Base-by-base conservation (phyloP, 495 filamentous ascomycete species). In the Hypoxylon rickii region DNA sequence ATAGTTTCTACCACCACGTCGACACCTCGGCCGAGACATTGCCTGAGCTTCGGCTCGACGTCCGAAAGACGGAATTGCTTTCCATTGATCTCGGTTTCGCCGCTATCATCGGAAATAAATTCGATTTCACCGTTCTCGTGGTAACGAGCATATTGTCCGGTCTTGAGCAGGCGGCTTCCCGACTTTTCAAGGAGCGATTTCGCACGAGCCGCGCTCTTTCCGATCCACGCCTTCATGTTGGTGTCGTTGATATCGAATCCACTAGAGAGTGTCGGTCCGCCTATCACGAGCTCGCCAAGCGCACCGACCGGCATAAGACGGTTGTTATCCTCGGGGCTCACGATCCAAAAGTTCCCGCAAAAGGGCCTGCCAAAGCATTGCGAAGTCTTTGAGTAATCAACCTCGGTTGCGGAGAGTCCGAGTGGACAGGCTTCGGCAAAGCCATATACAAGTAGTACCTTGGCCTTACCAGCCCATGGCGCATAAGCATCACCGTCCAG, bases 271-370 rank as follows among this genome's bases (percentile, higher is more conserved):
- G 76, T 78, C 15, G 75, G 73, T 0, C 73, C 75, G 32, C 76
- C 73, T 16, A 79, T 70, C 1, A 79, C 72, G 1, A 79, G 69
- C 51, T 79, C 77, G 2, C 77, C 77, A 12, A 77, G 58, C 0
- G 77, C 74, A 0, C 77, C 77, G 12, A 79, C 61, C 0, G 77
- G 77, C 51, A 78, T 64, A 20, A 72, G 70, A 17, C 73, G 73
- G 49, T 72, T 74, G 20, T 71, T 73, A 44, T 79, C 75, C n/a
- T 79, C 74, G 3, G 73, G 74, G 40, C 72, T 75, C 20, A 79
- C 77, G 34, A 79, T 69, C 65, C 74, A 67, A 15, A 77, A 72
- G 18, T 65, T 70, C 2, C 76, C 76, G 11, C 65, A 67, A 41
- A 78, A 76, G 12, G 77, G 75, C 2, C 66, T 68, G 6, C 71